A percentile compares a stretch with the other conserved stretches of the same genome.
Conservation (phyloP, 257 asterid genomes). For the Handroanthus guayacan region DNA sequence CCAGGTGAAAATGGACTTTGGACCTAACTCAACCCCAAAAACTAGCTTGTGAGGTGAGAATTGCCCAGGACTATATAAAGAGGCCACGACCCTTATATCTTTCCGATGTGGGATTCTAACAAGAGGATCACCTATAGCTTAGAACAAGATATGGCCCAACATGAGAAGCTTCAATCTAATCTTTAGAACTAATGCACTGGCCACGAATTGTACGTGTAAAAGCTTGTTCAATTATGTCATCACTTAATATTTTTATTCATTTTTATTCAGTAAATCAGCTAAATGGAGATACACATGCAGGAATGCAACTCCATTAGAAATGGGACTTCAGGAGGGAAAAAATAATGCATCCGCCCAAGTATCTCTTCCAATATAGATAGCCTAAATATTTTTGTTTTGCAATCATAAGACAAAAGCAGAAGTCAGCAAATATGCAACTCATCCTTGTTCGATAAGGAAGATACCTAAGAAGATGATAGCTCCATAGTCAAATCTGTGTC, state of each 20-base stretch:
- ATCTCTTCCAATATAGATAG: background rate
- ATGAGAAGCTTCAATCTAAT: background rate
- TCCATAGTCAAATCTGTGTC: slow-evolving; percentile 94
- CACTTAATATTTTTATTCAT: background rate
- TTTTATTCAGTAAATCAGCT: background rate
- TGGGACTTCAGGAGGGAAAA: background rate
- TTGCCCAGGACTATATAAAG: no score
- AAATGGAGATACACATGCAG: background rate
- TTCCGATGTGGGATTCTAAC: no score
- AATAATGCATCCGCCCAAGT: background rate
- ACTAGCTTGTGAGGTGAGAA: background rate
- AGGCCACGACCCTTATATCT: no score
- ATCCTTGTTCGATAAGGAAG: slow-evolving; percentile 20
- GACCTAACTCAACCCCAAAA: no score
- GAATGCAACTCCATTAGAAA: slow-evolving; percentile 1
- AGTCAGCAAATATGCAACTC: slow-evolving; percentile 16
- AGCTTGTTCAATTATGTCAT: background rate
- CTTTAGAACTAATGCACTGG: no score
- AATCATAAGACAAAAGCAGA: slow-evolving; percentile 10
- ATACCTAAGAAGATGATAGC: slow-evolving; percentile 93
- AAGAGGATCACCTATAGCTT: background rate
- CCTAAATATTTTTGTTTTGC: background rate
- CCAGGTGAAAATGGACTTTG: no score
- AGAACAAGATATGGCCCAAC: background rate
- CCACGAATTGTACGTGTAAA: background rate